Conservation (phyloP, 768 basidiomycete species). For the Botryobasidium botryosum region DNA sequence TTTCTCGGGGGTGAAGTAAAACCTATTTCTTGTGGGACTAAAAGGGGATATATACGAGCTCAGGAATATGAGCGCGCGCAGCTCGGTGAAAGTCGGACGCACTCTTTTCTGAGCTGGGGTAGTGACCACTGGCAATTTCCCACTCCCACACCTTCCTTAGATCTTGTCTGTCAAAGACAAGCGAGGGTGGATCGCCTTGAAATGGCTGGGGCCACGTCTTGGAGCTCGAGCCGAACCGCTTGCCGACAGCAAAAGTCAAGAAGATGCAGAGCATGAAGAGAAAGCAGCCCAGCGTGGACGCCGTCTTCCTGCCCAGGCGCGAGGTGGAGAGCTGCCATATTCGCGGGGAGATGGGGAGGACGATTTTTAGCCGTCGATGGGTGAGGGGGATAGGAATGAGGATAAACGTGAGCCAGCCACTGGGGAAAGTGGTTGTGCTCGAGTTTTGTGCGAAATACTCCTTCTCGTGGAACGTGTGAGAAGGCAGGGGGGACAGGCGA, state of each 20-base stretch:
- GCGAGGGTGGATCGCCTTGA: constrained; percentile 28
- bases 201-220: constrained; percentile 10
- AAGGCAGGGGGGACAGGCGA: constrained; percentile 14
- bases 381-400: constrained; percentile 44
- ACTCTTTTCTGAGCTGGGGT: no score
- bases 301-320: constrained; percentile 18
- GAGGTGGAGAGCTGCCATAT: constrained; percentile 38
- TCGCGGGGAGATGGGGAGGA: constrained; percentile 43
- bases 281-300: background rate
- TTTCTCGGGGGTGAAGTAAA: constrained; percentile 42
- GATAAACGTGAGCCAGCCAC: constrained; percentile 38
- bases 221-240: background rate
- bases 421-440: no score
- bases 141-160: constrained; percentile 86
- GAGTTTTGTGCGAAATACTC: constrained; percentile 7
- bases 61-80: no score
- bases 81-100: no score
- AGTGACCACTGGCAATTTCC: constrained; percentile 89
- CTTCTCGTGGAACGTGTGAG: constrained; percentile 14
- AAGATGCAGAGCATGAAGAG: background rate
- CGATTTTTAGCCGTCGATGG: constrained; percentile 37
- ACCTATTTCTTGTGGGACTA: constrained; percentile 58
- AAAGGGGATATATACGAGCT: no score
- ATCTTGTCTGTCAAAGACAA: constrained; percentile 62
- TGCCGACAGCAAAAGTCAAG: background rate